These are phyloP conservation scores for Yamadazyma paraphyllophila DNA, from an alignment of 805 yeast species.

Conservation along the genomic window DNA sequence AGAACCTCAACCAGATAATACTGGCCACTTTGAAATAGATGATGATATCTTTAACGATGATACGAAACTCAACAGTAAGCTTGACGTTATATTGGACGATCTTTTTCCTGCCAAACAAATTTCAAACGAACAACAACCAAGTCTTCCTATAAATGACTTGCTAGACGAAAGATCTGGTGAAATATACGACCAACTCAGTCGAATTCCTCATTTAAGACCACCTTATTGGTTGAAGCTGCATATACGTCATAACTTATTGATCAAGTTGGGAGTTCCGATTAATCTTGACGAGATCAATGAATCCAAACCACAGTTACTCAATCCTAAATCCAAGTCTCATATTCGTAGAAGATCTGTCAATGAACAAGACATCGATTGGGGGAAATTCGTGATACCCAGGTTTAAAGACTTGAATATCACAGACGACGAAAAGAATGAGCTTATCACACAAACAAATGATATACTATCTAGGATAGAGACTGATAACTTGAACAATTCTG, in stretches of 20 bases:
- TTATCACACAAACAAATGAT: constrained; percentile 25
- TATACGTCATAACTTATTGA: constrained; percentile 59
- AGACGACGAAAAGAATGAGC: constrained; percentile 23
- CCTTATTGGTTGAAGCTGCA: constrained; percentile 70
- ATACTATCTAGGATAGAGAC: constrained; percentile 31
- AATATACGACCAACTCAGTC: constrained; percentile 47
- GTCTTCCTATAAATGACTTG: constrained; percentile 7
- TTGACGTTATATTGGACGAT: constrained; percentile 1
- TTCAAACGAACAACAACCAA: neutral
- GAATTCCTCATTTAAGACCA: constrained; percentile 49
- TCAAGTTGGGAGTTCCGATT: constrained; percentile 70
- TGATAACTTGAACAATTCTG: constrained; percentile 32
- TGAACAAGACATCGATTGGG: constrained; percentile 36
- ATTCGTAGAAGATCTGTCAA: constrained; percentile 21
- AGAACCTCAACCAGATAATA: constrained; percentile 2
- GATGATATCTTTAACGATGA: neutral
- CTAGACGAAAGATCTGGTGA: constrained; percentile 35
- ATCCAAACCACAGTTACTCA: neutral
- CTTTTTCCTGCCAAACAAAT: neutral
- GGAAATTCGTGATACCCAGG: constrained; percentile 34
- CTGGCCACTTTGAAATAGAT: neutral
- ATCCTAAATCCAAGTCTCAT: neutral
- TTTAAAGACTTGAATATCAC: constrained; percentile 30
- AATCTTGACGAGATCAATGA: constrained; percentile 54
- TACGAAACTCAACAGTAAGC: neutral